Conservation (phyloP, 306 rosid genomes). For the Pyrus pyrifolia region DNA sequence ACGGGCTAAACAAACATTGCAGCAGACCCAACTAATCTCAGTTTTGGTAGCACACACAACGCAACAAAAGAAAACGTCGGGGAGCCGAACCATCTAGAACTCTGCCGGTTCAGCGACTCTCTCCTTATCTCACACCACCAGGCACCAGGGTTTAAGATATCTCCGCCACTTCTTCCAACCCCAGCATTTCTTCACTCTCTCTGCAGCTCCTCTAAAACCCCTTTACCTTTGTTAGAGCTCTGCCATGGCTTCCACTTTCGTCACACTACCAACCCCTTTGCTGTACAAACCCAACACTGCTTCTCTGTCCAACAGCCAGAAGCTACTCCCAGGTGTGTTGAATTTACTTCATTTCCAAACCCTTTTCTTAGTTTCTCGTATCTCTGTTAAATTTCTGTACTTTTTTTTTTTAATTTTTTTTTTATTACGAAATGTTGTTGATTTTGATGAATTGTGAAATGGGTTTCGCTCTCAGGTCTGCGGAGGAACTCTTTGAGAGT, state of each 20-base stretch:
- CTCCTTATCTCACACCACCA: neutral
- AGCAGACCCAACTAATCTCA: neutral
- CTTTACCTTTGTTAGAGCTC: neutral
- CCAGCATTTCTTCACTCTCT: neutral
- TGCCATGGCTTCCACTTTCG: slow-evolving; percentile 66
- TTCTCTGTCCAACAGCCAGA: slow-evolving; percentile 32
- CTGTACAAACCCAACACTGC: slow-evolving; percentile 28
- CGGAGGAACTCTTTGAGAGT: slow-evolving; percentile 50
- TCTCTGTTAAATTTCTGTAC: neutral
- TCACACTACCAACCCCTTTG: slow-evolving; percentile 47
- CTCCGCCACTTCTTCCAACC: neutral
- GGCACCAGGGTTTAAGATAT: neutral
- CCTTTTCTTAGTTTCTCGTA: neutral
- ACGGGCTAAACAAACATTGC: neutral
- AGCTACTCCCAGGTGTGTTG: slow-evolving; percentile 36
- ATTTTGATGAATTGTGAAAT: slow-evolving; percentile 1
- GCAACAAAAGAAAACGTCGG: neutral
- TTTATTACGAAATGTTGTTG: neutral
- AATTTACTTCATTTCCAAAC: neutral
- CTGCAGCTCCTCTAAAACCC: neutral
- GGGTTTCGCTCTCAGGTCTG: slow-evolving; percentile 33
- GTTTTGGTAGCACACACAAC: neutral
- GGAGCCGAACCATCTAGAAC: slow-evolving; percentile 1
- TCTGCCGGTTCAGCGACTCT: neutral
- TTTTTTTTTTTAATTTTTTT: no score